A percentile compares a stretch with the other conserved stretches of the same genome.
Conservation (phyloP, 1,284 basidiomycete genomes). For the Ganoderma meredithae region DNA sequence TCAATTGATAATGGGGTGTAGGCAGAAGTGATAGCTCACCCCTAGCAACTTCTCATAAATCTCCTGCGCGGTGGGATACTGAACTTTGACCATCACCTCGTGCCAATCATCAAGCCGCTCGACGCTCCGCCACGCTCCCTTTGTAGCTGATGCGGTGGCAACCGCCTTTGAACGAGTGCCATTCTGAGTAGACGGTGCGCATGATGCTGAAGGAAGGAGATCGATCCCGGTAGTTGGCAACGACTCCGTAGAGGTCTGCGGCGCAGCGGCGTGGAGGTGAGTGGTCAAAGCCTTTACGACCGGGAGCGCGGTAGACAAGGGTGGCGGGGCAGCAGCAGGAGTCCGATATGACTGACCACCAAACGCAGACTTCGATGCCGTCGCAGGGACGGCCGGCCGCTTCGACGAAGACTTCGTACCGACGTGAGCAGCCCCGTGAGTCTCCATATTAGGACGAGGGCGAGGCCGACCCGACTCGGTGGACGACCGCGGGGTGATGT, state of each 20-base stretch:
- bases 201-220: background rate
- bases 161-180: background rate
- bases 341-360: background rate
- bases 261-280: background rate
- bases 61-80: background rate
- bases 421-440: background rate
- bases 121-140: background rate
- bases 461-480: background rate
- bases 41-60: background rate
- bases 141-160: background rate
- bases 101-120: background rate
- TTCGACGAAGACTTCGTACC: background rate
- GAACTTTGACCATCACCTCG: background rate
- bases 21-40: background rate
- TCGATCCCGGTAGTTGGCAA: background rate
- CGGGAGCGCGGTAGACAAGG: background rate
- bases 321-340: background rate
- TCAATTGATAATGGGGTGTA: background rate
- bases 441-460: background rate
- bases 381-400: background rate
- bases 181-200: background rate
- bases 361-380: background rate
- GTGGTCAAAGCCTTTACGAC: background rate
- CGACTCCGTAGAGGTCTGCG: background rate
- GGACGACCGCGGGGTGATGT: background rate